Evolutionary conservation across 495 filamentous ascomycete genomes (phyloP), one percentile per base, ranked within the genome.

Genomic region (Neurospora pannonica): DNA sequence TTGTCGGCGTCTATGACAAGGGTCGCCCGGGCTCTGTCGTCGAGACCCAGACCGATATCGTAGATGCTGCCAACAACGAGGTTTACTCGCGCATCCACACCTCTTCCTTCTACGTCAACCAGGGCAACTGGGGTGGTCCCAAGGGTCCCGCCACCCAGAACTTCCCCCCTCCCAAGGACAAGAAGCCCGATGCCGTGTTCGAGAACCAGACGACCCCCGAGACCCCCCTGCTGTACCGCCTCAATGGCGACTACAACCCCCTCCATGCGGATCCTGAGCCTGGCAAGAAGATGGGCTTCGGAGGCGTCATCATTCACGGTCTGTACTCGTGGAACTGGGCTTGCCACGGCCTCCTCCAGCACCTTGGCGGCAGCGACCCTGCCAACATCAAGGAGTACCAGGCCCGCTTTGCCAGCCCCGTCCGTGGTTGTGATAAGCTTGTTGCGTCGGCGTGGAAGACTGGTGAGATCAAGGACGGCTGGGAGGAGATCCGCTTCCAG

Each of bases 161-260:
- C 84, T 96, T 87, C 82, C 88, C 92, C 8, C 90, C 92, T 10
- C 94, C 94, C 6, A 81, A 89, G 78, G 91, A 85, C 70, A 90
- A 88, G 83, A 86, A 86, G 73, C 92, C 94, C n/a, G 92, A 96
- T 81, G 91, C 87, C 60, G 86, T 89, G n/a, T 88, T 91, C 76
- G 87, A 87, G 75, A 82, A 89, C 69, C 91, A 92, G 80, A 94
- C 89, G 2, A 92, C 85, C 19, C 74, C 82, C 46, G 89, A 95
- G 81, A 90, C 92, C 1, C 90, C 94, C 17, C 87, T 92, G 71
- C 84, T 97, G 38, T 95, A 94, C 81, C 88, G 92, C 78, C 87
- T 97, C 40, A 96, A 97, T 75, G 94, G 93, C 77, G 94, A 97
- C 82, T 97, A 97, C 81, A 97, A 97, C 84, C 94, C 94, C 34